phyloP scores from a whole-genome alignment of 2,329 filamentous ascomycete genomes.

The Neopestalotiopsis clavispora region DNA sequence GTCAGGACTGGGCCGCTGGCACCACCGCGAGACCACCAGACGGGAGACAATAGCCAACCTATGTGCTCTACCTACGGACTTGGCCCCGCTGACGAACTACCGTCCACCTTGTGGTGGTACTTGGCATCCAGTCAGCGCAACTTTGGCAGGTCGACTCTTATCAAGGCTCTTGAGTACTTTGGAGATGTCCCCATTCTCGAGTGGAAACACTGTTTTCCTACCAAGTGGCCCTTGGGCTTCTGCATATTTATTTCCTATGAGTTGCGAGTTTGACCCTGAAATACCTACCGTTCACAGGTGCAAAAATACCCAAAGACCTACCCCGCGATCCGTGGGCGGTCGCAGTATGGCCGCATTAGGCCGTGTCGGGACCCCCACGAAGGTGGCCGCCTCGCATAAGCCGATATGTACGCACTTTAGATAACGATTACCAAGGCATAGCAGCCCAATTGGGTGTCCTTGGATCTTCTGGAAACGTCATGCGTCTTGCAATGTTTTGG shows the following conservation, averaged over 20 bases:
- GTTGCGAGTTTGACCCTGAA: too few species aligned
- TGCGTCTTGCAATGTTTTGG: slow-evolving; percentile 2
- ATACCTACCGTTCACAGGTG: too few species aligned
- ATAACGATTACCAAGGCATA: background rate
- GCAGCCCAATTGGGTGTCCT: background rate
- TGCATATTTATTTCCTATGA: too few species aligned
- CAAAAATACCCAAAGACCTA: too few species aligned
- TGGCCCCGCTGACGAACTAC: background rate
- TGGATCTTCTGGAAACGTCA: background rate
- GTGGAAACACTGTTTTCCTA: too few species aligned
- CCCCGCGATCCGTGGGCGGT: background rate
- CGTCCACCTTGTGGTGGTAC: too few species aligned
- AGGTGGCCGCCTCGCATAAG: background rate
- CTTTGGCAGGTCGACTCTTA: too few species aligned
- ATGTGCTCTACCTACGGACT: background rate
- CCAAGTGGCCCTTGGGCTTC: too few species aligned
- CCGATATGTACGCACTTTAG: slow-evolving; percentile 1
- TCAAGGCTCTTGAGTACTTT: too few species aligned
- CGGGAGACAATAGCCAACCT: background rate
- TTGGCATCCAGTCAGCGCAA: too few species aligned
- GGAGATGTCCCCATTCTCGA: too few species aligned
- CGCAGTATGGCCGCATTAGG: slow-evolving; percentile 11
- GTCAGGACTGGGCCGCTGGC: background rate
- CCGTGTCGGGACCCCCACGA: background rate
- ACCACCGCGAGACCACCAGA: background rate